These are phyloP conservation scores for Cutaneotrichosporon cutaneum DNA, from an alignment of 1,284 basidiomycete species.

Conservation along the genomic window DNA sequence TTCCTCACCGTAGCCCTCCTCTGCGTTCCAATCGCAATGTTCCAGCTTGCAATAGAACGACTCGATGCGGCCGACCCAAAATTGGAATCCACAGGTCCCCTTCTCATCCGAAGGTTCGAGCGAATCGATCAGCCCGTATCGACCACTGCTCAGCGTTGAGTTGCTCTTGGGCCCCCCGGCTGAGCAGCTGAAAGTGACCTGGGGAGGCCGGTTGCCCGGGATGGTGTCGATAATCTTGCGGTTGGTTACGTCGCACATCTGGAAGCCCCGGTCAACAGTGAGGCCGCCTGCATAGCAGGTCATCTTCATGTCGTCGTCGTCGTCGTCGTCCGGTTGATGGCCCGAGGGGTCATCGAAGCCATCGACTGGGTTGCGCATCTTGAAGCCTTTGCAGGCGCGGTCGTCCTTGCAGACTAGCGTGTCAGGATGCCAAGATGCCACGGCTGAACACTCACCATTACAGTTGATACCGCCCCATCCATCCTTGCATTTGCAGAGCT, in stretches of 20 bases:
- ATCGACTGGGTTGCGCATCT: constrained; percentile 55
- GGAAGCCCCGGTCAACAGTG: constrained; percentile 87
- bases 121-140: constrained; percentile 4
- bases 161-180: constrained; percentile 37
- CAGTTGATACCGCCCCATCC: constrained; percentile 97
- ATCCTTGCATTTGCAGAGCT: constrained; percentile 81
- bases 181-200: constrained; percentile 89
- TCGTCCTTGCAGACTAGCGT: constrained; percentile 76
- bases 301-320: constrained; percentile 61
- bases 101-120: constrained; percentile 15
- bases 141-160: constrained; percentile 5
- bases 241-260: constrained; percentile 97
- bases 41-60: constrained; percentile 92
- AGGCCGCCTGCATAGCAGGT: constrained; percentile 90
- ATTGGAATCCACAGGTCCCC: constrained; percentile 84
- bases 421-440: constrained; percentile 5
- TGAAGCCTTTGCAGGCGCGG: constrained; percentile 72
- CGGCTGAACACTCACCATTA: constrained; percentile 64
- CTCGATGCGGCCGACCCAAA: constrained; percentile 92
- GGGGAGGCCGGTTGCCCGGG: constrained; percentile 74
- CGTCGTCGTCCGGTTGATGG: constrained; percentile 56
- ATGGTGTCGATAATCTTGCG: constrained; percentile 87
- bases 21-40: constrained; percentile 50
- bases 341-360: constrained; percentile 33
- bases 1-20: constrained; percentile 33